A percentile compares a stretch with the other conserved stretches of the same genome.
Conservation (phyloP, 768 basidiomycete genomes). For the Mycena belliarum region DNA sequence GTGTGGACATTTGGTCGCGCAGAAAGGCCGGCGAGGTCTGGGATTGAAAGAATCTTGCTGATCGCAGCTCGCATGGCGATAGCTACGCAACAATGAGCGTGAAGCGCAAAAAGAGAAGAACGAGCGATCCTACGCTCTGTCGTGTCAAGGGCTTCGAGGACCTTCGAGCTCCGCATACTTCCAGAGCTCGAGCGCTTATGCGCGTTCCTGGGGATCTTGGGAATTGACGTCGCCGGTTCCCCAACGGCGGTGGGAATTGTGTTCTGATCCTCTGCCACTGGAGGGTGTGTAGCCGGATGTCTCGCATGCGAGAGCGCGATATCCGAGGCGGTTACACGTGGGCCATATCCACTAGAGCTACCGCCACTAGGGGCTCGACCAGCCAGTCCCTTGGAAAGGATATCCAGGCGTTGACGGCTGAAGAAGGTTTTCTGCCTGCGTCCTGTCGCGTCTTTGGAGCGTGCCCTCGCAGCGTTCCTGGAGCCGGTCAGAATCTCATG, state of each 20-base stretch:
- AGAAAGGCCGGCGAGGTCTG: constrained; percentile 45
- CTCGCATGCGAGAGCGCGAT: constrained; percentile 27
- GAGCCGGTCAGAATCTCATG: background rate
- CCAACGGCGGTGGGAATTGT: background rate
- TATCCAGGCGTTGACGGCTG: constrained; percentile 56
- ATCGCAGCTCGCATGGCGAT: constrained; percentile 37
- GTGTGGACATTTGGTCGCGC: background rate
- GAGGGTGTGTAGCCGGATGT: background rate
- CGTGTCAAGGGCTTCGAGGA: constrained; percentile 43
- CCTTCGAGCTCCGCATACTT: constrained; percentile 31
- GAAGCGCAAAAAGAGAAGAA: background rate
- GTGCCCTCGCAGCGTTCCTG: constrained; percentile 61
- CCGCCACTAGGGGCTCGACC: constrained; percentile 4
- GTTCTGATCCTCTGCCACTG: background rate
- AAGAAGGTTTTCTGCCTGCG: constrained; percentile 63
- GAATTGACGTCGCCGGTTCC: background rate
- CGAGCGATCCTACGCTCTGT: constrained; percentile 39
- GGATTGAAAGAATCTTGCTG: constrained; percentile 43
- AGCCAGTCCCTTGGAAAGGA: constrained; percentile 45
- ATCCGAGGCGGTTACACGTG: constrained; percentile 8
- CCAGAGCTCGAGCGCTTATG: constrained; percentile 27
- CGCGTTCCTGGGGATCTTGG: background rate
- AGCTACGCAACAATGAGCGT: constrained; percentile 26
- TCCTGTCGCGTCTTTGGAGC: constrained; percentile 55
- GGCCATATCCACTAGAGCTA: constrained; percentile 12